These are phyloP conservation scores for Fusarium sp. DNA, from an alignment of 2,329 filamentous ascomycete genomes.

Conservation along the genomic window DNA sequence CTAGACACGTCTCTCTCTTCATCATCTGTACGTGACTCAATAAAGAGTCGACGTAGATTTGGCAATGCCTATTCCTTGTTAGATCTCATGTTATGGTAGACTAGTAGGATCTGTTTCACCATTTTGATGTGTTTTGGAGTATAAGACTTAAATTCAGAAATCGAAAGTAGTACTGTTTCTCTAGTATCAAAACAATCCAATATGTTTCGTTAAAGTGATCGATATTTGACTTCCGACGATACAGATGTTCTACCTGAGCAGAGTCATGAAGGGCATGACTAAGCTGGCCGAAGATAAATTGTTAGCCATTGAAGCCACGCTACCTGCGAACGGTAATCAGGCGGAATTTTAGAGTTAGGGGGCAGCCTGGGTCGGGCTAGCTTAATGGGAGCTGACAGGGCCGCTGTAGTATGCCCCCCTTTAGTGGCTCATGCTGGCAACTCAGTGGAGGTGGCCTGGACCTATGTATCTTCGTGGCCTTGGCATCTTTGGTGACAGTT, in stretches of 20 bases:
- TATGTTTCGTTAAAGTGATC: not conserved
- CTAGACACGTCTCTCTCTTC: constrained; percentile 96
- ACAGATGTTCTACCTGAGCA: constrained; percentile 7
- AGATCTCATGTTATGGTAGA: not conserved
- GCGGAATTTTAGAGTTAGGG: constrained; percentile 43
- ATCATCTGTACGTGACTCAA: constrained; percentile 90
- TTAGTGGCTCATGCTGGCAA: constrained; percentile 12
- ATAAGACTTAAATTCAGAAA: not conserved
- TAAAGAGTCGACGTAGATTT: constrained; percentile 95
- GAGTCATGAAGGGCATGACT: constrained; percentile 32
- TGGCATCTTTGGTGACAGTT: constrained; percentile 44
- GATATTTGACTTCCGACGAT: not conserved
- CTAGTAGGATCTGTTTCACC: constrained; percentile 22
- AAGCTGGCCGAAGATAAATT: constrained; percentile 43
- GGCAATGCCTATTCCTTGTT: constrained; percentile 74
- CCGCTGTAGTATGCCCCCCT: constrained; percentile 20
- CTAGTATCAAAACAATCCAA: not conserved
- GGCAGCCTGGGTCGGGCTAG: constrained; percentile 5
- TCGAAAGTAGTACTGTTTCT: too few species aligned
- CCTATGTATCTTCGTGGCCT: constrained; percentile 40
- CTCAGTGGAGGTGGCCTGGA: constrained; percentile 29
- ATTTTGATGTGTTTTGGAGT: constrained; percentile 14
- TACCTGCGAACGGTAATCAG: constrained; percentile 44
- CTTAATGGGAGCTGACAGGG: constrained; percentile 26
- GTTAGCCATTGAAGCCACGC: constrained; percentile 44